These are phyloP conservation scores for Ophiostoma piceae DNA, from an alignment of 2,329 filamentous ascomycete genomes.

Conservation along the genomic window DNA sequence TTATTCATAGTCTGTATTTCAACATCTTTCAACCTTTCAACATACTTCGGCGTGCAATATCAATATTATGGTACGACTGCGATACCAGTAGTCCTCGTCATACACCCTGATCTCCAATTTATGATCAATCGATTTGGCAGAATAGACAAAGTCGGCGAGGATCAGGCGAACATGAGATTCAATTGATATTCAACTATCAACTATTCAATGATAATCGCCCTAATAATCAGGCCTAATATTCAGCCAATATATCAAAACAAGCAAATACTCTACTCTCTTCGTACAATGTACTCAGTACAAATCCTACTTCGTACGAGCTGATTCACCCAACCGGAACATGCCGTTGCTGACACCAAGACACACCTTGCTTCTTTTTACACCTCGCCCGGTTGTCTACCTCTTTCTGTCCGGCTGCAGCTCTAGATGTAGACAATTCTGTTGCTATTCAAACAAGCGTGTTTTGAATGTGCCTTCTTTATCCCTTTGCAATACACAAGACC, in stretches of 20 bases:
- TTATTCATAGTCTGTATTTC: too few species aligned
- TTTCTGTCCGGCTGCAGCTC: slow-evolving; percentile 1
- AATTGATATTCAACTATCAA: too few species aligned
- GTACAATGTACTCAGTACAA: too few species aligned
- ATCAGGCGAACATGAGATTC: background rate
- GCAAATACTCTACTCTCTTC: background rate
- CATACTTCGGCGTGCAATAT: too few species aligned
- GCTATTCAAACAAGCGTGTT: too few species aligned
- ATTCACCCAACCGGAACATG: background rate
- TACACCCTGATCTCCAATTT: background rate
- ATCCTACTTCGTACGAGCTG: too few species aligned
- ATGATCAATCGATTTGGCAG: background rate
- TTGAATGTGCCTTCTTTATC: background rate
- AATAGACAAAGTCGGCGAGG: background rate
- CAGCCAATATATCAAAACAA: background rate
- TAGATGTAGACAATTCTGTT: background rate
- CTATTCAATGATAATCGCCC: too few species aligned
- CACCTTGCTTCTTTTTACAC: background rate
- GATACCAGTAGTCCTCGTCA: background rate
- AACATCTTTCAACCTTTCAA: too few species aligned
- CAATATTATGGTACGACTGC: too few species aligned
- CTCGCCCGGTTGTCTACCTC: background rate
- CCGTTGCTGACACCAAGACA: background rate
- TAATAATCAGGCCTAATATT: too few species aligned
- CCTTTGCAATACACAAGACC: background rate